phyloP scores from a whole-genome alignment of 495 filamentous ascomycete genomes.

The Hypoxylon perforatum region DNA sequence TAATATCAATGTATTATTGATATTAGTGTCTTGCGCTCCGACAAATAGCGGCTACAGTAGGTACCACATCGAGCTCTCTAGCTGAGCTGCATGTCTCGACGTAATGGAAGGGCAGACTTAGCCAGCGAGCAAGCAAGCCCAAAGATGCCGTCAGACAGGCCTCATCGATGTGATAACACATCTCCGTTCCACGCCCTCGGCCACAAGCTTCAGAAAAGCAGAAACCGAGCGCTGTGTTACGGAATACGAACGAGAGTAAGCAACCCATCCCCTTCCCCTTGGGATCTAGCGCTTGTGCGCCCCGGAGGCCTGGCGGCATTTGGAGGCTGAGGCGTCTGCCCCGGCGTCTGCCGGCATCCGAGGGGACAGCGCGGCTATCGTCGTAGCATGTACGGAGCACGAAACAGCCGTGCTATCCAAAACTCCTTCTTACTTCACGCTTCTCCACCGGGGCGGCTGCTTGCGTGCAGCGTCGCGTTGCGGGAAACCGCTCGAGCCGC shows the following conservation, averaged over 20 bases:
- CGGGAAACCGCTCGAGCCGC: constrained; percentile 20
- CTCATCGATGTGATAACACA: constrained; percentile 1
- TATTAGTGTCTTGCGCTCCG: constrained; percentile 35
- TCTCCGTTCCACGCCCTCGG: constrained; percentile 15
- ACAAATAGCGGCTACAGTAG: constrained; percentile 29
- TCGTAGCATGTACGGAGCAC: constrained; percentile 23
- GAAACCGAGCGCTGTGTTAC: constrained; percentile 3
- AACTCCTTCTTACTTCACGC: too few species aligned
- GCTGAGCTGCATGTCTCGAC: constrained; percentile 43
- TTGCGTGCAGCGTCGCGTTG: background rate
- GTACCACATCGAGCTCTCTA: constrained; percentile 25
- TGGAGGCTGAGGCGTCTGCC: constrained; percentile 35
- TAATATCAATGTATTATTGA: background rate
- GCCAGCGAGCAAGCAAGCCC: too few species aligned
- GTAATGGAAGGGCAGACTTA: constrained; percentile 37
- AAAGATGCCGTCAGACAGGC: constrained; percentile 3
- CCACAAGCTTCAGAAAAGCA: constrained; percentile 30
- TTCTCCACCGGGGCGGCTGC: constrained; percentile 7
- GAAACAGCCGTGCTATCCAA: background rate
- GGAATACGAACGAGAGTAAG: constrained; percentile 16
- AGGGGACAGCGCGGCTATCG: constrained; percentile 28
- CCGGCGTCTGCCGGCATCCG: constrained; percentile 23
- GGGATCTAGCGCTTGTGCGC: constrained; percentile 2
- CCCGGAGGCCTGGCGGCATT: constrained; percentile 39
- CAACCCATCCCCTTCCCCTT: too few species aligned